Base-by-base conservation (phyloP, 176 grass and related monocot genomes). In the Alloteropsis semialata region DNA sequence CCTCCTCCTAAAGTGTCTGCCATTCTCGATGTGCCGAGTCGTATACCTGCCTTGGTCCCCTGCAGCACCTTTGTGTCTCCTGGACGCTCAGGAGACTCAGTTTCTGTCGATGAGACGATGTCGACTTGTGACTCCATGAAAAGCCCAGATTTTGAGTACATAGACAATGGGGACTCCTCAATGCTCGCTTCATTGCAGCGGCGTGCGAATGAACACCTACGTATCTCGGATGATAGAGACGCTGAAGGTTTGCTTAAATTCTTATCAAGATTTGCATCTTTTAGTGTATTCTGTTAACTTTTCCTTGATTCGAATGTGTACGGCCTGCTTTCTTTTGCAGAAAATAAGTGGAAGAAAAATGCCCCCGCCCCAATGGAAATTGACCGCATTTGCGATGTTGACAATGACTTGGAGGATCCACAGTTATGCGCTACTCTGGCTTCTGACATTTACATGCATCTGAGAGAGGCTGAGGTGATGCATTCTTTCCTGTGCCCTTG, bases 91-190 rank as follows among this genome's bases (percentile, higher is more conserved):
- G 78, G 80, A 50, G 93, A 91, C 65, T 99, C 96, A 38, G 75
- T 82, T 77, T 94, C 89, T 22, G 34, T 71, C 27, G 91, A 93
- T 32, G 96, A 94, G 59, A 99, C 96, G 17, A 94, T 99, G 93
- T 99, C 93, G 6, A 96, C 72, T n/a, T 99, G 97, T 19, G 96
- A 92, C 38, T 99, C 96, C 17, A 96, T 99, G 91, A 99, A 89
- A 78, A 99, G 96, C 87, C 96, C 93, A 1, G 87, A 99, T 30
- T 89, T 94, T 41, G 96, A 99, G 85, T 99, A 99, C 32, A 92
- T 99, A 59, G 93, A 99, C 54, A 99, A 99, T 36, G 89, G 36
- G 3, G 87, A 96, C 53, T 91, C 90, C 65, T 82, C 89, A 49
- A 45, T 90, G 57, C 73, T 99, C 6, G 83, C 86, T 76, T 96